These are phyloP conservation scores for Aspergillus kassunensis DNA, from an alignment of 495 filamentous ascomycete species.

Conservation along the genomic window DNA sequence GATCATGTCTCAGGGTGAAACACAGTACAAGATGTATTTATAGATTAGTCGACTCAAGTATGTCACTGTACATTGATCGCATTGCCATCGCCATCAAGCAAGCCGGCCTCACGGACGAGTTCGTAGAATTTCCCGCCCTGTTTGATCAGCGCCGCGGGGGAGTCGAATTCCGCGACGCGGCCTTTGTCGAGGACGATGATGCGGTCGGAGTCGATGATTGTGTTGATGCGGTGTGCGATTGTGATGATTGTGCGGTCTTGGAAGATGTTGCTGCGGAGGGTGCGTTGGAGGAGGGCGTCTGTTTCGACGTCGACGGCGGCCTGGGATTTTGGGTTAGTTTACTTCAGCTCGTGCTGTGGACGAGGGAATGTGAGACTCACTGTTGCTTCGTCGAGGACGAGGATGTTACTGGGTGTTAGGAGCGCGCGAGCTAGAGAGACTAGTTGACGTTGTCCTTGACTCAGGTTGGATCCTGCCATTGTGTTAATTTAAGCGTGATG, in stretches of 20 bases:
- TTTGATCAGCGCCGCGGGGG: constrained; percentile 51
- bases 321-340: constrained; percentile 30
- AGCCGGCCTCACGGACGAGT: constrained; percentile 52
- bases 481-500: constrained; percentile 12
- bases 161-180: constrained; percentile 57
- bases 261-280: constrained; percentile 60
- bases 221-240: constrained; percentile 96
- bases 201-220: constrained; percentile 87
- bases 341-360: background rate
- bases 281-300: constrained; percentile 71
- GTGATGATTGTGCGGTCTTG: constrained; percentile 93
- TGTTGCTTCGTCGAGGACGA: constrained; percentile 96
- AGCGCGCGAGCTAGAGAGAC: constrained; percentile 90
- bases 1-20: background rate
- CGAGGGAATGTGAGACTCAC: constrained; percentile 27
- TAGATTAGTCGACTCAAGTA: too few species aligned
- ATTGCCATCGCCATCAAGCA: constrained; percentile 47
- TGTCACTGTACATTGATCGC: constrained; percentile 17
- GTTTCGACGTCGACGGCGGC: constrained; percentile 95
- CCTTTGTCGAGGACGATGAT: constrained; percentile 82
- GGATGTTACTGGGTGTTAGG: constrained; percentile 91
- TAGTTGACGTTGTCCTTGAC: constrained; percentile 74
- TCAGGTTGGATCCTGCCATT: constrained; percentile 55
- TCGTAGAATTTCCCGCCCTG: constrained; percentile 51
- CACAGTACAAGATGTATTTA: too few species aligned